Base-by-base conservation (phyloP, 1,139 yeast genomes). In the Candida anutae region DNA sequence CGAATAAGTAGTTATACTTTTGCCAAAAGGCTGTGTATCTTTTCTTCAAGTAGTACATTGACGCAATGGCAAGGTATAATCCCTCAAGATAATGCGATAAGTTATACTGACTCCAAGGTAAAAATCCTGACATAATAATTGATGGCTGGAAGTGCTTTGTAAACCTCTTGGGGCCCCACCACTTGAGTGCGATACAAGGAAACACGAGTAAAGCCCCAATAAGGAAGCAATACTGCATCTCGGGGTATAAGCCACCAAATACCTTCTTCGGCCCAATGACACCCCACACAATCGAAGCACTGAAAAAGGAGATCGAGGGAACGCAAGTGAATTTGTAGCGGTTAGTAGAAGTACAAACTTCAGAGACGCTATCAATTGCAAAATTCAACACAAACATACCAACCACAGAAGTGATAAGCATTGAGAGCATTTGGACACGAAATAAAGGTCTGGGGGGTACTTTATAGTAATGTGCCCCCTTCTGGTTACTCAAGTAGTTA, bases 261-360 rank as follows among this genome's bases (percentile, higher is more conserved):
- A 55, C 58, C 31, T 48, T 53, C 17, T 50, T 47, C 0, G 62
- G 62, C 1, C 64, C 63, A 32, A 58, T 54, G 21, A 51, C 59
- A 13, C 64, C 64, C 47, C 55, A 58, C 32, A 54, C 50, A 17
- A 58, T 42, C 28, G 58, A 51, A 3, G 62, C 47, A 29, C 45
- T 51, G 34, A 53, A 58, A 33, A 45, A 57, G 1, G 59, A 50
- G 16, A 45, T 52, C 6, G 59, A 55, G 5, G 52, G 52, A 4
- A 63, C 63, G 35, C 65, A 58, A n/a, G 50, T 42, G 25, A 58
- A 43, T 33, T 48, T 52, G 22, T 55, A 46, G 24, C 39, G 39
- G 28, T 57, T 57, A 25, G 38, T 39, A 3, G 48, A 41, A 16
- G 41, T 44, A 36, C 64, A 58, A 23, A 50, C 43, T 30, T 50